phyloP scores from a whole-genome alignment of 2,329 filamentous ascomycete species.

The Chalaropsis thielavioides region DNA sequence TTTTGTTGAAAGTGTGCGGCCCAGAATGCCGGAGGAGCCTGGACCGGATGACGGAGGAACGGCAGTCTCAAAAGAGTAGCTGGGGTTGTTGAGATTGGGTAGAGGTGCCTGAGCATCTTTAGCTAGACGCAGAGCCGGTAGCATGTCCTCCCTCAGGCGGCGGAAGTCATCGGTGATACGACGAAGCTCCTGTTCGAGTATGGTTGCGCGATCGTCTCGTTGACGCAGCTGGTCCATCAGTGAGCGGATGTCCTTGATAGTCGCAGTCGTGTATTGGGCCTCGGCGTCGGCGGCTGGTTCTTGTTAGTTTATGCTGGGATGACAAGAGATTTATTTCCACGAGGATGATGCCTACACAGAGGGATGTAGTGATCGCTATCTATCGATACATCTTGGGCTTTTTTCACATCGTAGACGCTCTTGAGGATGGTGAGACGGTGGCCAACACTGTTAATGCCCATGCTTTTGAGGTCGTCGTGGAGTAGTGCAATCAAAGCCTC shows the following conservation, averaged over 20 bases:
- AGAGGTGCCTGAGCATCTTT: conserved; percentile 88
- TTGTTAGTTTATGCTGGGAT: conserved; percentile 9
- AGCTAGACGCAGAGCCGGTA: conserved; percentile 76
- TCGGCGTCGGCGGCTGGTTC: conserved; percentile 70
- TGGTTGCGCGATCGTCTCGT: conserved; percentile 76
- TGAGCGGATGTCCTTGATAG: conserved; percentile 81
- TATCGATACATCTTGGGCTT: conserved; percentile 78
- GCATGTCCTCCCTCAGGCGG: conserved; percentile 75
- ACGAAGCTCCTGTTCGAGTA: conserved; percentile 70
- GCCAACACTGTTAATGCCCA: conserved; percentile 84
- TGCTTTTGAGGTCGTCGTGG: conserved; percentile 88
- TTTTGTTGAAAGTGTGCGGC: conserved; percentile 61
- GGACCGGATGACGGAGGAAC: conserved; percentile 44
- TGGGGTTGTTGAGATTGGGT: conserved; percentile 31
- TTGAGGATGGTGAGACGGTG: conserved; percentile 92
- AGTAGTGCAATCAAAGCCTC: conserved; percentile 78
- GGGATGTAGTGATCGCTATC: conserved; percentile 91
- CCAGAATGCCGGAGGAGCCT: conserved; percentile 40
- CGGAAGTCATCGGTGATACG: conserved; percentile 79
- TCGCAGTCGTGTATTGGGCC: conserved; percentile 71
- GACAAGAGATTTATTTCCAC: neutral
- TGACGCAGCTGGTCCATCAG: conserved; percentile 79
- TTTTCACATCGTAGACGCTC: conserved; percentile 90
- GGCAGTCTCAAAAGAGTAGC: conserved; percentile 22
- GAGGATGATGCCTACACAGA: conserved; percentile 49